These are phyloP conservation scores for Podospora appendiculata DNA, from an alignment of 495 filamentous ascomycete species.

Conservation along the genomic window DNA sequence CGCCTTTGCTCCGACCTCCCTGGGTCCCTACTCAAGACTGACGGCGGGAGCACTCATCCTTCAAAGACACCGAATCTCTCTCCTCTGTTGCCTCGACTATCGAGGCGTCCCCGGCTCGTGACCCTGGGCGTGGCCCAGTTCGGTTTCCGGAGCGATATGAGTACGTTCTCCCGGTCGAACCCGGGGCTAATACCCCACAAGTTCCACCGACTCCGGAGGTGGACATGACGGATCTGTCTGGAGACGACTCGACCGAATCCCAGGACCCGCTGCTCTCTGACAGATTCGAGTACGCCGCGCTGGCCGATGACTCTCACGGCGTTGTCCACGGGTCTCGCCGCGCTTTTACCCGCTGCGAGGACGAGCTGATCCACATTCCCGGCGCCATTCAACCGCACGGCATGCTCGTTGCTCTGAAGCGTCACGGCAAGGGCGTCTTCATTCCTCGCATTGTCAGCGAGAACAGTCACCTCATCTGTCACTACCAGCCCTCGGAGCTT, in stretches of 20 bases:
- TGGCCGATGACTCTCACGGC: slow-evolving; percentile 11
- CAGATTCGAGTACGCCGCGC: slow-evolving; percentile 12
- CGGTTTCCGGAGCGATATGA: no score
- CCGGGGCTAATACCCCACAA: not conserved
- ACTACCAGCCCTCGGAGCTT: slow-evolving; percentile 10
- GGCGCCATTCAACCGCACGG: slow-evolving; percentile 16
- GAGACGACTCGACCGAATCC: not conserved
- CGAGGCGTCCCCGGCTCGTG: no score
- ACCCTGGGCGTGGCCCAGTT: no score
- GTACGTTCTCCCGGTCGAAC: not conserved
- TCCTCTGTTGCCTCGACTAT: no score
- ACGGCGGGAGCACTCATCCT: no score
- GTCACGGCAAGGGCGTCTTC: slow-evolving; percentile 7
- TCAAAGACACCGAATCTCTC: no score
- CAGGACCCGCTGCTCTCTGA: slow-evolving; percentile 4
- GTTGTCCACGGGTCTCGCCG: slow-evolving; percentile 14
- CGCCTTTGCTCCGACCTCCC: no score
- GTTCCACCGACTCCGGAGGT: slow-evolving; percentile 1
- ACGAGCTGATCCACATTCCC: slow-evolving; percentile 18
- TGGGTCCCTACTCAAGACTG: no score
- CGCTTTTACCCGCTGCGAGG: slow-evolving; percentile 14
- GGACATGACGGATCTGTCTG: slow-evolving; percentile 4
- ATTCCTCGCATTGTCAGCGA: slow-evolving; percentile 17
- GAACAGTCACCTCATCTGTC: slow-evolving; percentile 11
- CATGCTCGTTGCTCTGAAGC: slow-evolving; percentile 17